Evolutionary conservation across 1,139 yeast genomes (phyloP), one percentile per base, ranked within the genome.

Genomic region (Candida neerlandica): DNA sequence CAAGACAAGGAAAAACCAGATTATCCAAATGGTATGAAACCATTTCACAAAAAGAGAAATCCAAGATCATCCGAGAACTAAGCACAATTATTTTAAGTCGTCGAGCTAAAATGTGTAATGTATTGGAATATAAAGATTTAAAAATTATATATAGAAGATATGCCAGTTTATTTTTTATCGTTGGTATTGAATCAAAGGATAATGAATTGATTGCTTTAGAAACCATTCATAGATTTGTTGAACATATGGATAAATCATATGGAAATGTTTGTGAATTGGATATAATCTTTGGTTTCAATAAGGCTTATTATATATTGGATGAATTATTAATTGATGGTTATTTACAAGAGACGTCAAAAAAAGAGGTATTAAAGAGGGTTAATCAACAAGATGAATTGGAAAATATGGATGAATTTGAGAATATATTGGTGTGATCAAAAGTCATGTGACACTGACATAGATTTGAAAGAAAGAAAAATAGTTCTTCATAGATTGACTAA

Each of bases 231-330:
- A 77, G 98, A 52, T 95, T 86, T 65, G 99, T 95, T 45, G 99
- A 95, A 67, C 91, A 89, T 59, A 90, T 94, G 96, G 99, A 94
- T 73, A 86, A 88, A 62, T 84, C 91, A 59, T 94, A 89, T 63
- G 98, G 97, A n/a, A 94, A 91, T 63, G 99, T 94, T 18, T 89
- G 97, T 69, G 97, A 91, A 64, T 71, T 89, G 60, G 96, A 92
- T 68, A 91, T 94, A 54, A 94, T 94, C 47, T 94, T 94, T 79
- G 96, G 96, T 59, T 94, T 94, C 70, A 89, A 87, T 60, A 88
- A 89, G 65, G 98, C 98, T 0, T 94, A 94, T 65, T 89, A 89
- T 67, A 86, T 94, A 15, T 74, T 95, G 57, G 97, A 94, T 66
- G 99, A 95, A 66, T 74, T 94, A 59, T 69, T 95, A 73, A 85